Evolutionary conservation across 495 filamentous ascomycete genomes (phyloP).

Genomic region (Parmelia sp.): DNA sequence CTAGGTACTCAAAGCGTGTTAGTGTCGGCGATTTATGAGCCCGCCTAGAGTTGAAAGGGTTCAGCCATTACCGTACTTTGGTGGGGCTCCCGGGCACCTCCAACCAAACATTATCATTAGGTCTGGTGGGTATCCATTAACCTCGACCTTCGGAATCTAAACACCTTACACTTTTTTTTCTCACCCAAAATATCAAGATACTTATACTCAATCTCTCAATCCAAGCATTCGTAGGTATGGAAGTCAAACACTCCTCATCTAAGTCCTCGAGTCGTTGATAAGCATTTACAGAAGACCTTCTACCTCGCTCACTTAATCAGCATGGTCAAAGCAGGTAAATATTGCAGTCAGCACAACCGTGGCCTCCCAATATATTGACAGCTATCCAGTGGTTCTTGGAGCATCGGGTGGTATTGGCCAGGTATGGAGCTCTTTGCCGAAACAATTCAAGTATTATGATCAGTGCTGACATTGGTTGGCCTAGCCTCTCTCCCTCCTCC

Average conservation of each 20-base stretch:
- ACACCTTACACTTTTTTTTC: neutral
- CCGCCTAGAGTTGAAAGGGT: neutral
- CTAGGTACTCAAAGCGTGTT: too few species aligned
- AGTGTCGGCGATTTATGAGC: too few species aligned
- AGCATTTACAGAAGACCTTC: conserved; percentile 2
- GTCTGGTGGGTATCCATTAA: too few species aligned
- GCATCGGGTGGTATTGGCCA: conserved; percentile 98
- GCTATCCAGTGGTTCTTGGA: conserved; percentile 73
- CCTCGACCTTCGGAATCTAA: neutral
- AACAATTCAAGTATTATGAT: neutral
- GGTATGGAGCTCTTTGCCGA: conserved; percentile 43
- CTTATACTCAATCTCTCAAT: neutral
- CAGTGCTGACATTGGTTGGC: conserved; percentile 5
- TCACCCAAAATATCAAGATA: neutral
- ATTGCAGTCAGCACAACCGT: neutral
- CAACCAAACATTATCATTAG: too few species aligned
- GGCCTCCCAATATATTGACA: conserved; percentile 31
- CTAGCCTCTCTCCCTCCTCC: conserved; percentile 89
- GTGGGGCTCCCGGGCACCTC: neutral
- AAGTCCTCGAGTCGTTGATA: neutral
- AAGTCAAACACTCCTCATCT: neutral
- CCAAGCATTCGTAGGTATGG: neutral
- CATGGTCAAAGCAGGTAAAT: conserved; percentile 86
- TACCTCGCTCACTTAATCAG: conserved; percentile 37
- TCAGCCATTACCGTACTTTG: neutral